Evolutionary conservation across 2,329 filamentous ascomycete genomes (phyloP).

Genomic region (Mycosphaerella arachidis): DNA sequence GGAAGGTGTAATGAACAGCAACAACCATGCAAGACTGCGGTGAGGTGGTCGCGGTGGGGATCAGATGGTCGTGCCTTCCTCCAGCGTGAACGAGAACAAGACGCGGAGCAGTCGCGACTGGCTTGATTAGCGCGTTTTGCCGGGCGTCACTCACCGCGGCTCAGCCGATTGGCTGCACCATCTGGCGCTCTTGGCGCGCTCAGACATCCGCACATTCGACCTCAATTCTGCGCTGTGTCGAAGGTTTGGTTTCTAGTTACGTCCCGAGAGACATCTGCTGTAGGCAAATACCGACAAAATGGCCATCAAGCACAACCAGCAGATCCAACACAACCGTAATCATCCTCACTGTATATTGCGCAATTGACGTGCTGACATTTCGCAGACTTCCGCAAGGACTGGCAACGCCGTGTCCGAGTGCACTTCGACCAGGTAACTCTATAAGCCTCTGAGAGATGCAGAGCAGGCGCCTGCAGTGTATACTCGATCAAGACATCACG

Average conservation of each 20-base stretch:
- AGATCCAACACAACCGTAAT: constrained; percentile 82
- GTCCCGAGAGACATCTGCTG: not conserved
- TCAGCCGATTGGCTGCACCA: not conserved
- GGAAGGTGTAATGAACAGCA: constrained; percentile 1
- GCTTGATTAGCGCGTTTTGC: not conserved
- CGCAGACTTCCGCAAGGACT: constrained; percentile 98
- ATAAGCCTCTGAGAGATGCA: constrained; percentile 33
- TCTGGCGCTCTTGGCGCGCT: not conserved
- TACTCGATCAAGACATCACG: constrained; percentile 3
- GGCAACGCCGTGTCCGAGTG: constrained; percentile 97
- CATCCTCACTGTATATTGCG: not conserved
- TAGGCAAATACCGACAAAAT: constrained; percentile 32
- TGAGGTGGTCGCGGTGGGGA: not conserved
- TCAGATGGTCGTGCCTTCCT: not conserved
- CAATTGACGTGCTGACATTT: constrained; percentile 10
- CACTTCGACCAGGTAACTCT: constrained; percentile 98
- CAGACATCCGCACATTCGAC: not conserved
- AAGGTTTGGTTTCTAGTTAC: not conserved
- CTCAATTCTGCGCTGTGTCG: not conserved
- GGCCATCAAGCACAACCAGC: constrained; percentile 99
- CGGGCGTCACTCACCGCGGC: not conserved
- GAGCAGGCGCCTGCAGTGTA: constrained; percentile 47
- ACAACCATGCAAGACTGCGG: not conserved
- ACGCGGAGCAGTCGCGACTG: not conserved
- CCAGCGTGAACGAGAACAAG: not conserved